phyloP scores from a whole-genome alignment of 352 stramenopile species.

The Phytopythium boreale region DNA sequence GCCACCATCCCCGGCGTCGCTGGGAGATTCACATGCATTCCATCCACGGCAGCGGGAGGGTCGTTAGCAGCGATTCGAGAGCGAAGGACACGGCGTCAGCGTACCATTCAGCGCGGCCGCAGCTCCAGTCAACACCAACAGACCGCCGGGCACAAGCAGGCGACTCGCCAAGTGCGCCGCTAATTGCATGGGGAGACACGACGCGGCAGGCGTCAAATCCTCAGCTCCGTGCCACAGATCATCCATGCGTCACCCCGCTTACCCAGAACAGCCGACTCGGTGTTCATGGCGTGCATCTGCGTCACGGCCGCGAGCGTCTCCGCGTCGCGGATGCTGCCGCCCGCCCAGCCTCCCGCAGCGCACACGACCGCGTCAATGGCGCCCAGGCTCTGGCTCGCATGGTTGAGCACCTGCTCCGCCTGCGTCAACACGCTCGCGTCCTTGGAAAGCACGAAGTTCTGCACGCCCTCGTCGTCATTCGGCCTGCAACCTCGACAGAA shows the following conservation, averaged over 20 bases:
- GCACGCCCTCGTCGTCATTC: slow-evolving; percentile 46
- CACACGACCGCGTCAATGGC: slow-evolving; percentile 78
- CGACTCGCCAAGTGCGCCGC: slow-evolving; percentile 81
- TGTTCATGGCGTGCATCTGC: slow-evolving; percentile 79
- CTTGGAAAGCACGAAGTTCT: slow-evolving; percentile 47
- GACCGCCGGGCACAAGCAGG: slow-evolving; percentile 49
- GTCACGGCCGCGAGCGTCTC: slow-evolving; percentile 61
- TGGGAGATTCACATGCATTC: not conserved
- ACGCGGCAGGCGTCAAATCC: not conserved
- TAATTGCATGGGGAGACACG: slow-evolving; percentile 8
- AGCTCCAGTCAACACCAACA: slow-evolving; percentile 83
- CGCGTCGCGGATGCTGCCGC: slow-evolving; percentile 63
- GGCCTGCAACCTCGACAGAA: slow-evolving; percentile 10
- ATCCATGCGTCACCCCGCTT: not conserved
- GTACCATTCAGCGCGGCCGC: slow-evolving; percentile 68
- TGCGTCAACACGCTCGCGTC: slow-evolving; percentile 43
- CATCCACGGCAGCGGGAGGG: no score
- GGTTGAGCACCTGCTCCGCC: slow-evolving; percentile 44
- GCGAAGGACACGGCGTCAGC: not conserved
- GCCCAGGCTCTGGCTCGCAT: slow-evolving; percentile 44
- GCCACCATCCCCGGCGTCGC: slow-evolving; percentile 82
- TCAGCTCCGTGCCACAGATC: not conserved
- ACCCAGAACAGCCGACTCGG: slow-evolving; percentile 76
- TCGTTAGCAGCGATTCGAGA: not conserved
- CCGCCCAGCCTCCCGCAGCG: slow-evolving; percentile 76